phyloP scores from a whole-genome alignment of 352 stramenopile genomes.

The Phytophthora quininea region DNA sequence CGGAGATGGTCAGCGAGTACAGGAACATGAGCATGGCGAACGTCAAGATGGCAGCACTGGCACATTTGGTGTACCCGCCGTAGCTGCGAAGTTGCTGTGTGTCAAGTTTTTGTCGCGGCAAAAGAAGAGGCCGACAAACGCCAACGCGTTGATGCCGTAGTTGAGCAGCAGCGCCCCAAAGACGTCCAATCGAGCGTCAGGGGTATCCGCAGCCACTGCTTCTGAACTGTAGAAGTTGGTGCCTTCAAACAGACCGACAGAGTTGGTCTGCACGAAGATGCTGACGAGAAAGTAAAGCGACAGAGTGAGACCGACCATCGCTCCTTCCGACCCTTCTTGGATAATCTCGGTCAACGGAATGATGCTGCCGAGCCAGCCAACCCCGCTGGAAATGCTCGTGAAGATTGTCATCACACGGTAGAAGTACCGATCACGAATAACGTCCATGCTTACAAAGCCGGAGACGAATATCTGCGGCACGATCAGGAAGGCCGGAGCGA shows the following conservation, averaged over 20 bases:
- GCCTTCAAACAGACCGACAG: constrained; percentile 36
- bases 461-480: constrained; percentile 31
- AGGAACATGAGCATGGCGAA: constrained; percentile 48
- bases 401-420: constrained; percentile 38
- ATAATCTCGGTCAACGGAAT: constrained; percentile 60
- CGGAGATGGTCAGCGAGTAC: constrained; percentile 50
- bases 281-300: constrained; percentile 47
- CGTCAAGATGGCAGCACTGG: constrained; percentile 43
- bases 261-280: constrained; percentile 47
- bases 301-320: constrained; percentile 48
- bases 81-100: constrained; percentile 67
- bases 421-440: constrained; percentile 34
- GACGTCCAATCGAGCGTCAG: constrained; percentile 26
- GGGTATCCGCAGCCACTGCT: constrained; percentile 28
- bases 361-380: constrained; percentile 35
- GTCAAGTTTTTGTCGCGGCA: constrained; percentile 66
- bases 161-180: constrained; percentile 43
- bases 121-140: constrained; percentile 39
- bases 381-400: constrained; percentile 16
- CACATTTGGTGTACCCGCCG: constrained; percentile 63
- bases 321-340: constrained; percentile 59
- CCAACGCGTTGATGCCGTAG: constrained; percentile 51
- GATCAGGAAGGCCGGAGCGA: constrained; percentile 31
- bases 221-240: constrained; percentile 43
- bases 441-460: constrained; percentile 34